A percentile compares a stretch with the other conserved stretches of the same genome.
Conservation (phyloP, 2,329 filamentous ascomycete genomes). For the Macrophomina tecta region DNA sequence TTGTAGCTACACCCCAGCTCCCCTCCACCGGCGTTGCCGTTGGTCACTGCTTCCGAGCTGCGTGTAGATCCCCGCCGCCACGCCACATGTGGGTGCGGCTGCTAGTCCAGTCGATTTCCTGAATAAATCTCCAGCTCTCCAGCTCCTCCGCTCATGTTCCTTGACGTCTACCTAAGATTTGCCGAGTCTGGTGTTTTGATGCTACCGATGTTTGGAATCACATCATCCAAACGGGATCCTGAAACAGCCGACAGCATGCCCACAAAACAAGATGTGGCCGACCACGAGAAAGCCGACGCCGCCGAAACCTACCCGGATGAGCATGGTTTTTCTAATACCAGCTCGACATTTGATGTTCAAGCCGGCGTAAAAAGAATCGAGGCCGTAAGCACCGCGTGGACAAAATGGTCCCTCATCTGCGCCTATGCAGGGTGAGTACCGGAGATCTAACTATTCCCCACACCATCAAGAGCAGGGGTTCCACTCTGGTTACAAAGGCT, state of each 20-base stretch:
- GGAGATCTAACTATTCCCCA: not conserved
- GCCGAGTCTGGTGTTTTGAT: not conserved
- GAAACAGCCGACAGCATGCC: constrained; percentile 3
- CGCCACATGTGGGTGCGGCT: not conserved
- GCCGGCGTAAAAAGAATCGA: constrained; percentile 56
- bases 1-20: not conserved
- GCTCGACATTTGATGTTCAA: not conserved
- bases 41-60: not conserved
- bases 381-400: constrained; percentile 57
- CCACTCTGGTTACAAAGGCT: not conserved
- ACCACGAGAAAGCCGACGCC: not conserved
- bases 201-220: not conserved
- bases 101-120: not conserved
- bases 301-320: not conserved
- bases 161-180: too few relatives aligned
- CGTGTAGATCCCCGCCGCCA: not conserved
- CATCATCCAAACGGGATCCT: not conserved
- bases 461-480: not conserved
- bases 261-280: not conserved
- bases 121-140: not conserved
- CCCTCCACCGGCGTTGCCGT: constrained; percentile 8
- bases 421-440: constrained; percentile 51
- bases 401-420: constrained; percentile 52
- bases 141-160: too few relatives aligned
- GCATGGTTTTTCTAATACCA: not conserved